Evolutionary conservation across 2,329 filamentous ascomycete genomes (phyloP), one percentile per base, ranked within the genome.

Genomic region (Ophiostoma tasmaniense): DNA sequence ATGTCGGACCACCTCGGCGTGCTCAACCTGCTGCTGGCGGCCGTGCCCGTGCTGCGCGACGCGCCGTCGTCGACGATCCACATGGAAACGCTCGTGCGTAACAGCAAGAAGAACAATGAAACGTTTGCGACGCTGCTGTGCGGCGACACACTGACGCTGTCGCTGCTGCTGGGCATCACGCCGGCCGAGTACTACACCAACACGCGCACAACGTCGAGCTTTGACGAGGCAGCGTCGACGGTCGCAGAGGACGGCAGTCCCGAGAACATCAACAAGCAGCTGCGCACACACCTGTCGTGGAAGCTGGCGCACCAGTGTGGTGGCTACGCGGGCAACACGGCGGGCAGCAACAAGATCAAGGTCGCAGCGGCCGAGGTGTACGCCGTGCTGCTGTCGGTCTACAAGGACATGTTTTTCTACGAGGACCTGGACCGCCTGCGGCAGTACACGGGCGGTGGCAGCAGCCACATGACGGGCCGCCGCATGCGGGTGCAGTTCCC

Each of bases 111-210:
- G 22, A 71, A 76, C 22, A 72, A 74, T 1, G 71, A 74, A 25
- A 74, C 76, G 7, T 76, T 84, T 20, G 76, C 81, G 14, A 74
- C 74, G 2, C 72, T 85, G 8, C 78, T 88, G 0, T 79, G 79
- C 61, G 82, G 81, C 0, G 77, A 85, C 70, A 78, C 81, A 0
- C 74, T 78, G 0, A 82, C 81, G 0, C 73, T 86, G 5, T 80
- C 82, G 2, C 71, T 84, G 7, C 74, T 88, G 0, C 74, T 88
- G 3, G 86, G 85, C 0, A 72, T 88, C 39, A 77, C 74, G 0
- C 81, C 81, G 0, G 75, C 81, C 8, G 81, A 84, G 71, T 82
- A 81, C 73, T 85, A 80, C 79, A 83, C 83, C 2, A 84, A 85
- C 72, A 73, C 80, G 7, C 82, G 79, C 20, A 61, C 75, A 2